Evolutionary conservation across 371 early-diverging fungal genomes (phyloP).

Genomic region (Syncephalis plumigaleata): DNA sequence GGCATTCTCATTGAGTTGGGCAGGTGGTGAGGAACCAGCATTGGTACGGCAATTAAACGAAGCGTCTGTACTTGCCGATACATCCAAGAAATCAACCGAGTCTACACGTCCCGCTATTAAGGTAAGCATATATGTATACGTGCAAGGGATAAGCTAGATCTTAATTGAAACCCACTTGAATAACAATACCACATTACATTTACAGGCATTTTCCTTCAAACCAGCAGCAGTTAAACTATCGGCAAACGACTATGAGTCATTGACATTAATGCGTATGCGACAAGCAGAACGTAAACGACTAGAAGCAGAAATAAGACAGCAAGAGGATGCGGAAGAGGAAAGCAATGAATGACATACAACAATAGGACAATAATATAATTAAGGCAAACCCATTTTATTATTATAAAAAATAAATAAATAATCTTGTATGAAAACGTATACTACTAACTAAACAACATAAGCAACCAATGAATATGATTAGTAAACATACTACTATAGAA

Average conservation of each 20-base stretch:
- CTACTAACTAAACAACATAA: too few relatives aligned
- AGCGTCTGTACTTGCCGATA: too few relatives aligned
- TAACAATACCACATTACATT: too few relatives aligned
- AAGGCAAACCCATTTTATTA: too few relatives aligned
- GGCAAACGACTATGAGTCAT: slow-evolving; percentile 21
- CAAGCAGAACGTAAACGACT: slow-evolving; percentile 20
- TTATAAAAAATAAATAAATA: too few relatives aligned
- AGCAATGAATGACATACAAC: not conserved
- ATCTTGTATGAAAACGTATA: too few relatives aligned
- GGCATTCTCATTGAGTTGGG: slow-evolving; percentile 23
- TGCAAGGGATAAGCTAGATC: slow-evolving; percentile 8
- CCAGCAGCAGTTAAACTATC: too few relatives aligned
- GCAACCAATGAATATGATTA: too few relatives aligned
- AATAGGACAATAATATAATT: too few relatives aligned
- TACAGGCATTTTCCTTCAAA: too few relatives aligned
- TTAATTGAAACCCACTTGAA: slow-evolving; percentile 17
- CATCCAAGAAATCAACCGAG: slow-evolving; percentile 12
- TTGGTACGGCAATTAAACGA: slow-evolving; percentile 8
- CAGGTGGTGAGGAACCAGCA: slow-evolving; percentile 19
- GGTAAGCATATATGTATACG: slow-evolving; percentile 15
- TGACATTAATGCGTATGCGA: slow-evolving; percentile 24
- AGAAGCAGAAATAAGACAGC: slow-evolving; percentile 1
- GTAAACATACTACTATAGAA: too few relatives aligned
- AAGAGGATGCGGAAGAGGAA: not conserved
- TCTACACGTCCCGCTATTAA: slow-evolving; percentile 9